These are phyloP conservation scores for Ustilago cynodontis DNA, from an alignment of 1,284 basidiomycete genomes.

Conservation along the genomic window DNA sequence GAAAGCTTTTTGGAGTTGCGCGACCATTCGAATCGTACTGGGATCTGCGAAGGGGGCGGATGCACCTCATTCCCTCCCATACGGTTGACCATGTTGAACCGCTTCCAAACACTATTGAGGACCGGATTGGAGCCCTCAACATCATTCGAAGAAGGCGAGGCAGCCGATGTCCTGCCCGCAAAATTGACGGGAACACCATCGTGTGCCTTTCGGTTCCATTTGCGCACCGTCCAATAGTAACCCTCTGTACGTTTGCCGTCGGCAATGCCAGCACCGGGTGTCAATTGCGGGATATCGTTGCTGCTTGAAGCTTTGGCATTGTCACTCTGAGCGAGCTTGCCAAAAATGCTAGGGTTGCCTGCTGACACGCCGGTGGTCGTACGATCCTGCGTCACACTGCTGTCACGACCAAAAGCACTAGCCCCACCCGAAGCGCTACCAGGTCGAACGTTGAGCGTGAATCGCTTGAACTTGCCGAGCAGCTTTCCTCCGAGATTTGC, in stretches of 20 bases:
- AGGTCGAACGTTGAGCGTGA: slow-evolving; percentile 44
- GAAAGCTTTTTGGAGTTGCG: slow-evolving; percentile 35
- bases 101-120: slow-evolving; percentile 59
- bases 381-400: slow-evolving; percentile 1
- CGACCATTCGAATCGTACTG: slow-evolving; percentile 66
- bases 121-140: slow-evolving; percentile 42
- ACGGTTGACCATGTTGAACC: slow-evolving; percentile 57
- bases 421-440: slow-evolving; percentile 3
- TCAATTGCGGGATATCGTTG: slow-evolving; percentile 47
- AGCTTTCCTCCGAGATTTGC: slow-evolving; percentile 55
- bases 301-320: neutral
- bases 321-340: slow-evolving; percentile 22
- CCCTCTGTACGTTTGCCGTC: slow-evolving; percentile 56
- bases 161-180: slow-evolving; percentile 12
- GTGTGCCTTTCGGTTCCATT: slow-evolving; percentile 51
- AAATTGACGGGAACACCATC: slow-evolving; percentile 25
- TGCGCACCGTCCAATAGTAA: slow-evolving; percentile 64
- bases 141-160: slow-evolving; percentile 5
- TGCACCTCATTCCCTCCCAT: slow-evolving; percentile 52
- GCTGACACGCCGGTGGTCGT: neutral
- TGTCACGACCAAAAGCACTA: slow-evolving; percentile 20
- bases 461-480: slow-evolving; percentile 56
- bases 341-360: slow-evolving; percentile 14
- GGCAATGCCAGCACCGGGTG: slow-evolving; percentile 48
- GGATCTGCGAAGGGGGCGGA: slow-evolving; percentile 51